phyloP scores from a whole-genome alignment of 2,329 filamentous ascomycete genomes.

The Colletotrichum viniferum region DNA sequence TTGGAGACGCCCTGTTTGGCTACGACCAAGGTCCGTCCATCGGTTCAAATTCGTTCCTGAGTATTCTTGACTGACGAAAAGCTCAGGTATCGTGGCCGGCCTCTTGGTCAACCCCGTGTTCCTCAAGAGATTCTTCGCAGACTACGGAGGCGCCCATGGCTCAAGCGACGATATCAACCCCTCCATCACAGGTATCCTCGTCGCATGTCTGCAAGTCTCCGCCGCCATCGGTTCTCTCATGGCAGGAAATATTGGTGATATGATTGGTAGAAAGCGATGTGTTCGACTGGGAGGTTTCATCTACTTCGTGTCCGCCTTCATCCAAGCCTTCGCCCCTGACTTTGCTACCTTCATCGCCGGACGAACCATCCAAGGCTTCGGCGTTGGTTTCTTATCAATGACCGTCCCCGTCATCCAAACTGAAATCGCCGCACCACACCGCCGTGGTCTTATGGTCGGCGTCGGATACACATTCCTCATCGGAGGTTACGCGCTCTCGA shows the following conservation, averaged over 20 bases:
- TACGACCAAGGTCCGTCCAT: not conserved
- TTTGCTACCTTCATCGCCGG: not conserved
- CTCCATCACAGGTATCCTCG: not conserved
- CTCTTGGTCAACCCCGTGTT: not conserved
- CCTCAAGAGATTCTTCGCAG: not conserved
- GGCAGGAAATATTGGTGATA: not conserved
- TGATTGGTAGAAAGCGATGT: not conserved
- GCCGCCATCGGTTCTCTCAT: not conserved
- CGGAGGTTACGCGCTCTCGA: not conserved
- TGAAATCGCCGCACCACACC: not conserved
- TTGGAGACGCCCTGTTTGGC: not conserved
- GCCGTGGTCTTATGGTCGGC: not conserved
- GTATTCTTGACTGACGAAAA: fast-evolving
- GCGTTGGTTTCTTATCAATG: fast-evolving
- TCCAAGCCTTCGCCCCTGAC: not conserved
- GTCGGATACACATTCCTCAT: not conserved
- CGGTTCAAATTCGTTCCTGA: not conserved
- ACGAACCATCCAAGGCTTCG: not conserved
- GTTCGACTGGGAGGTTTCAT: not conserved
- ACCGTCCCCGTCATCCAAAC: not conserved
- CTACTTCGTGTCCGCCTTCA: not conserved
- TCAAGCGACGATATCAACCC: not conserved
- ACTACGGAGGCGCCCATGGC: not conserved
- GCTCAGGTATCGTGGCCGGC: not conserved
- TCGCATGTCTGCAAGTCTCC: not conserved